A percentile compares a stretch with the other conserved stretches of the same genome.
Conservation (phyloP, 495 filamentous ascomycete genomes). For the Xylaria cubensis region DNA sequence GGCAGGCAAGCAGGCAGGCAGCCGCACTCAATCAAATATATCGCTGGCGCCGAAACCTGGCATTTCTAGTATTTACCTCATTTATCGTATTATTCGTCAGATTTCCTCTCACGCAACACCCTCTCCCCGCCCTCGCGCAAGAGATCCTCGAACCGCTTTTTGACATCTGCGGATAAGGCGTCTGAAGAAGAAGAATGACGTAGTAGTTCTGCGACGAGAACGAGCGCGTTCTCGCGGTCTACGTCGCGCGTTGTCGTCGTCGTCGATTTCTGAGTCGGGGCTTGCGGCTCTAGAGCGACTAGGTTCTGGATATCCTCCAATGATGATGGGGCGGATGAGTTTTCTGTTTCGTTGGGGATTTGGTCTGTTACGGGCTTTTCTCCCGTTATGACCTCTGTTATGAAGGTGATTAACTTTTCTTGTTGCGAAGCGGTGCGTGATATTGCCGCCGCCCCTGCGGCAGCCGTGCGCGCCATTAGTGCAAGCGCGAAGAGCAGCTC, state of each 20-base stretch:
- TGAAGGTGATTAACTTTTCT: slow-evolving; percentile 48
- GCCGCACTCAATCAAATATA: not conserved
- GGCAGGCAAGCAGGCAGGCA: not conserved
- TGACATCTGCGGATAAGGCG: not conserved
- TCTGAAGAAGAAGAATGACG: slow-evolving; percentile 46
- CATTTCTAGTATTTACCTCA: not conserved
- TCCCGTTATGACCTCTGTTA: slow-evolving; percentile 61
- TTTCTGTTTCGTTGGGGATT: not conserved
- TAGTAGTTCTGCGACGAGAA: slow-evolving; percentile 66
- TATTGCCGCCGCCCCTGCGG: slow-evolving; percentile 60
- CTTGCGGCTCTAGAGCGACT: slow-evolving; percentile 13
- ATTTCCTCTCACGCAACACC: slow-evolving; percentile 10
- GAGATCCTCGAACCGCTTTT: not conserved
- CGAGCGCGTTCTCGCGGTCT: slow-evolving; percentile 69
- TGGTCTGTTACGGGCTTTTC: slow-evolving; percentile 15
- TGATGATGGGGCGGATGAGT: not conserved
- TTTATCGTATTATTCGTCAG: not conserved
- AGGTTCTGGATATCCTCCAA: not conserved
- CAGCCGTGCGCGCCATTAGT: slow-evolving; percentile 62
- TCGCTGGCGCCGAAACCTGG: not conserved
- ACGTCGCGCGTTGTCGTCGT: slow-evolving; percentile 36
- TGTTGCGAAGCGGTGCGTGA: slow-evolving; percentile 53
- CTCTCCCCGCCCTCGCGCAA: slow-evolving; percentile 6
- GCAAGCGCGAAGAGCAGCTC: slow-evolving; percentile 80
- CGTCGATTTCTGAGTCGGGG: slow-evolving; percentile 30